Evolutionary conservation across 768 basidiomycete species (phyloP), one percentile per base, ranked within the genome.

Genomic region (Boletus barrowsii): DNA sequence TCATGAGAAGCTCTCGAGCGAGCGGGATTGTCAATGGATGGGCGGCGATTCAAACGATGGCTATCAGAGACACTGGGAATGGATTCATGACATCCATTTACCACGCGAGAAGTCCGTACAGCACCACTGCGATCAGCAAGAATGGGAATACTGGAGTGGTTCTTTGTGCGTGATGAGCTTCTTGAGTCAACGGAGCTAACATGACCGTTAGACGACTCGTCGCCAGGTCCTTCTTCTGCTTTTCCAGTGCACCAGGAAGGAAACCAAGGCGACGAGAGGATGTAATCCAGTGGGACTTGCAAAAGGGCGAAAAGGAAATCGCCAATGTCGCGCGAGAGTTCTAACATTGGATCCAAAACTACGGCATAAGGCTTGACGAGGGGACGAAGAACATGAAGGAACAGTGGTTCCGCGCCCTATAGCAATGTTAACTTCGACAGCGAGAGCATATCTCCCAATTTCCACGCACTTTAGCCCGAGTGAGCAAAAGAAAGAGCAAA

Each of bases 341-440:
- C 86, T 29, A 91, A 74, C 13, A 79, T 53, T 15, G 81, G 74
- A 64, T 93, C 91, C 35, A 93, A 71, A 1, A 85, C 79, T 6
- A 74, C 61, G 14, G 81, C 78, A 62, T 93, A 89, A 7, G 91
- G 91, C 63, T 84, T 88, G 62, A 93, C 68, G 32, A 88, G 64
- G 15, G 92, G 91, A 18, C 91, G 87, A 11, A 93, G 78, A 51
- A 92, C 69, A 67, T 93, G 88, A 18, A 93, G 76, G 62, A 83
- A 90, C 42, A 93, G 80, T 8, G 91, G 92, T 70, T 93, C 92
- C 29, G 92, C 88, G 26, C 89, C 90, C 91, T 93, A 61, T 8
- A 51, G 24, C 24, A 59, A 52, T 1, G 47, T 68, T 33, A 65
- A 42, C 47, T 46, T 57, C 18, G 42, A 35, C 24, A 20, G 6